These are phyloP conservation scores for Peronospora belbahrii DNA, from an alignment of 352 stramenopile species.

Conservation along the genomic window DNA sequence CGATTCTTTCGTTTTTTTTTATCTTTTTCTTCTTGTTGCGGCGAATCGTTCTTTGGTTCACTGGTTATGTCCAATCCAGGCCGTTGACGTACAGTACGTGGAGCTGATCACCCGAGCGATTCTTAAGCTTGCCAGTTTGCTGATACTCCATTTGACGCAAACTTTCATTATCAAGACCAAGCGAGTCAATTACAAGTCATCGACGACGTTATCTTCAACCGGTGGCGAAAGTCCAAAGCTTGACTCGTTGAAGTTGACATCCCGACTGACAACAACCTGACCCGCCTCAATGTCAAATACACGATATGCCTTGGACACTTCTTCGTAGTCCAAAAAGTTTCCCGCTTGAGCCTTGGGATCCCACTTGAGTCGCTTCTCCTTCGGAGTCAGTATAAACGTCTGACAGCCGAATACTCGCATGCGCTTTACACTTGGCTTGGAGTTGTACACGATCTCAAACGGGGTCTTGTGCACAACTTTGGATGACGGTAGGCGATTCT, in stretches of 20 bases:
- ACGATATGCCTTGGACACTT: slow-evolving; percentile 1
- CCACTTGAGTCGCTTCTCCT: slow-evolving; percentile 1
- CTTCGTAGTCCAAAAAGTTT: background rate
- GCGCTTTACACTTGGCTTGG: slow-evolving; percentile 1
- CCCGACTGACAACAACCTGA: background rate
- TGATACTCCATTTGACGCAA: background rate
- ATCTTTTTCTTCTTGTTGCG: too few relatives aligned
- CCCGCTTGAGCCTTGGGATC: background rate
- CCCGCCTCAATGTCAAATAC: too few relatives aligned
- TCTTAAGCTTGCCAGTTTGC: background rate
- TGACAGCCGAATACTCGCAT: background rate
- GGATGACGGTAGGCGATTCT: background rate
- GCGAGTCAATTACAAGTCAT: background rate
- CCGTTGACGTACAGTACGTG: too few relatives aligned
- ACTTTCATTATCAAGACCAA: background rate
- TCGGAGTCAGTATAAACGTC: too few relatives aligned
- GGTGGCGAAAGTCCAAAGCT: too few relatives aligned
- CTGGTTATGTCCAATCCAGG: too few relatives aligned
- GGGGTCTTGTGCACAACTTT: background rate
- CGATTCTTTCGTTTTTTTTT: too few relatives aligned
- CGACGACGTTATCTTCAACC: background rate
- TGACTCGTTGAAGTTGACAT: background rate
- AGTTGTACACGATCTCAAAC: background rate
- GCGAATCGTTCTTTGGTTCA: too few relatives aligned
- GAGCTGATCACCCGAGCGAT: too few relatives aligned